phyloP scores from a whole-genome alignment of 345 rosid species.

The Brassica nigra region DNA sequence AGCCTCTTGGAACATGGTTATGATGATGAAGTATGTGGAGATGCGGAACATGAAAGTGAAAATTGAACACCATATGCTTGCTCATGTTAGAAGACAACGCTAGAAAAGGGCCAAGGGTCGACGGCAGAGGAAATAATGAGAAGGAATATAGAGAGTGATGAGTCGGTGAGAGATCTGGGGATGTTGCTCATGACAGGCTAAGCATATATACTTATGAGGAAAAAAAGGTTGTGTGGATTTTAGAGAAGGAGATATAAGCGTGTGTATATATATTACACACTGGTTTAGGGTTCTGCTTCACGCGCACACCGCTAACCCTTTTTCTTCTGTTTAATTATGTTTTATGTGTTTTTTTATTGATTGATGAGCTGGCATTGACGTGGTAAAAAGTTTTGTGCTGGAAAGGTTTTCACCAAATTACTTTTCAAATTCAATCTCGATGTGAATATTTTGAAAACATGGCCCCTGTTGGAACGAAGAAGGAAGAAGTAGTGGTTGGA shows the following conservation, averaged over 20 bases:
- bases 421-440: constrained; percentile 13
- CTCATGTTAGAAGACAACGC: constrained; percentile 37
- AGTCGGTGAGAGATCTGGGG: constrained; percentile 74
- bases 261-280: constrained; percentile 23
- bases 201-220: constrained; percentile 9
- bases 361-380: constrained; percentile 31
- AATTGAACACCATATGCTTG: constrained; percentile 42
- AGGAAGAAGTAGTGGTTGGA: no score
- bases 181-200: constrained; percentile 77
- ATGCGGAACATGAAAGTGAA: constrained; percentile 57
- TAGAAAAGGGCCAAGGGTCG: constrained; percentile 87
- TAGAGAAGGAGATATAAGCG: background rate
- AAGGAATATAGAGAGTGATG: constrained; percentile 65
- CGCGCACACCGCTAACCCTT: constrained; percentile 25
- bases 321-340: background rate
- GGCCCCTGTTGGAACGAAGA: no score
- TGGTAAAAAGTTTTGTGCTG: constrained; percentile 20
- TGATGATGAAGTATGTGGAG: constrained; percentile 43
- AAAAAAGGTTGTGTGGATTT: background rate
- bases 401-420: background rate
- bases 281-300: constrained; percentile 24
- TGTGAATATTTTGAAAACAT: background rate
- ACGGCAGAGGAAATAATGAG: constrained; percentile 71
- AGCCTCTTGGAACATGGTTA: constrained; percentile 67
- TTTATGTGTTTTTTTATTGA: background rate